Evolutionary conservation across 345 rosid species (phyloP).

Genomic region (Cardamine chenopodiifolia): DNA sequence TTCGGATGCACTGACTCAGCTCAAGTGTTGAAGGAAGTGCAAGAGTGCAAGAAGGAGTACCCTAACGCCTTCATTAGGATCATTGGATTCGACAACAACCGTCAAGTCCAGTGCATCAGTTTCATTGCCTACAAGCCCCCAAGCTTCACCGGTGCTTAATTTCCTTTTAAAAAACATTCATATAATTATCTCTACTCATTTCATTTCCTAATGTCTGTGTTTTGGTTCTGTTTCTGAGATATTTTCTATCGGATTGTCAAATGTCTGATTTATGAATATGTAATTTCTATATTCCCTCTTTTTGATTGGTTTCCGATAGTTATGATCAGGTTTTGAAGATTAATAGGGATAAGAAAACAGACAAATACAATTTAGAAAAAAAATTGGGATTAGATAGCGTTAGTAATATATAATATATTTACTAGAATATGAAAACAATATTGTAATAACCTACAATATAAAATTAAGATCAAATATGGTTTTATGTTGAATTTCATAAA

Average conservation of each 20-base stretch:
- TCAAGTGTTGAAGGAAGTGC: slow-evolving; percentile 47
- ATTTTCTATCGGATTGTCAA: slow-evolving; percentile 24
- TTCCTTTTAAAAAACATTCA: neutral
- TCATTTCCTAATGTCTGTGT: slow-evolving; percentile 25
- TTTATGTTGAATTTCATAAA: slow-evolving; percentile 5
- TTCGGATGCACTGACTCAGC: slow-evolving; percentile 45
- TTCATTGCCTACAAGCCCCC: slow-evolving; percentile 48
- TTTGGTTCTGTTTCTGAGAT: slow-evolving; percentile 26
- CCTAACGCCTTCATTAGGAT: slow-evolving; percentile 43
- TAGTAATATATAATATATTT: neutral
- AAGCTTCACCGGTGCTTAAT: slow-evolving; percentile 44
- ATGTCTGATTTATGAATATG: slow-evolving; percentile 40
- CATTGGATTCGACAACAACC: slow-evolving; percentile 47
- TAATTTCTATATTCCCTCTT: slow-evolving; percentile 15
- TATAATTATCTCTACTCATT: slow-evolving; percentile 26
- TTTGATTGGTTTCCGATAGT: neutral
- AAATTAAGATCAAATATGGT: neutral
- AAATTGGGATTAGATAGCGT: neutral
- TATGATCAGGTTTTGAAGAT: neutral
- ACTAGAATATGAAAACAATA: neutral
- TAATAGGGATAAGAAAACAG: neutral
- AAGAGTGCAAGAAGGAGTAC: slow-evolving; percentile 45
- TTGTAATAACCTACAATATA: neutral
- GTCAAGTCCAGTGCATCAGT: slow-evolving; percentile 52
- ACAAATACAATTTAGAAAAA: neutral